Conservation (phyloP, 257 asterid species). For the Petunia secreta region DNA sequence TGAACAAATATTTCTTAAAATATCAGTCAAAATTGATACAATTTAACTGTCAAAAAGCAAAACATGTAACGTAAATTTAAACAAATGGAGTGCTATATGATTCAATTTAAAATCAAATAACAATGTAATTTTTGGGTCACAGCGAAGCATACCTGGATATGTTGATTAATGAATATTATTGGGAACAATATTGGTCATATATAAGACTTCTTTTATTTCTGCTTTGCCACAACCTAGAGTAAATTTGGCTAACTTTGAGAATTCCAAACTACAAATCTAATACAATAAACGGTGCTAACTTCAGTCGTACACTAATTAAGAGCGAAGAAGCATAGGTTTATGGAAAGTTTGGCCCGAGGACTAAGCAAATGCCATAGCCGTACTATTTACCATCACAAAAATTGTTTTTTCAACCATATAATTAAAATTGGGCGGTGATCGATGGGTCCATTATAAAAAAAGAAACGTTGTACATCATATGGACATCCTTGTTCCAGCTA, state of each 20-base stretch:
- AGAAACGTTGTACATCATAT: constrained; percentile 10
- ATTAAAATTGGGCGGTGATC: constrained; percentile 7
- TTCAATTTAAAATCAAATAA: too few species aligned
- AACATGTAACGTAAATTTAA: too few species aligned
- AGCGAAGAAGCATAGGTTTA: neutral
- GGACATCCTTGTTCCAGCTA: constrained; percentile 18
- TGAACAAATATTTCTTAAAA: too few species aligned
- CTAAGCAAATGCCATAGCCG: neutral
- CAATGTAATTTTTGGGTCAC: neutral
- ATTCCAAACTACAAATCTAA: too few species aligned
- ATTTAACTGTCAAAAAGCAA: too few species aligned
- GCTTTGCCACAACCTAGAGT: neutral
- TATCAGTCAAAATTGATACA: too few species aligned
- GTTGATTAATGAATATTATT: neutral
- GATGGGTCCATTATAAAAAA: neutral
- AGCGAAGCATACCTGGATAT: neutral
- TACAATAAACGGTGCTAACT: neutral
- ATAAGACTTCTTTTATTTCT: too few species aligned
- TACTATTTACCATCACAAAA: neutral
- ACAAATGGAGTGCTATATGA: too few species aligned
- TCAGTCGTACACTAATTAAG: neutral
- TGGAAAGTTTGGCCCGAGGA: neutral
- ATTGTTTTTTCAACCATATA: neutral
- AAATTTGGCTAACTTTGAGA: neutral
- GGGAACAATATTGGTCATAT: neutral